Evolutionary conservation across 139 green algal genomes (phyloP).

Genomic region (Micractinium conductrix): DNA sequence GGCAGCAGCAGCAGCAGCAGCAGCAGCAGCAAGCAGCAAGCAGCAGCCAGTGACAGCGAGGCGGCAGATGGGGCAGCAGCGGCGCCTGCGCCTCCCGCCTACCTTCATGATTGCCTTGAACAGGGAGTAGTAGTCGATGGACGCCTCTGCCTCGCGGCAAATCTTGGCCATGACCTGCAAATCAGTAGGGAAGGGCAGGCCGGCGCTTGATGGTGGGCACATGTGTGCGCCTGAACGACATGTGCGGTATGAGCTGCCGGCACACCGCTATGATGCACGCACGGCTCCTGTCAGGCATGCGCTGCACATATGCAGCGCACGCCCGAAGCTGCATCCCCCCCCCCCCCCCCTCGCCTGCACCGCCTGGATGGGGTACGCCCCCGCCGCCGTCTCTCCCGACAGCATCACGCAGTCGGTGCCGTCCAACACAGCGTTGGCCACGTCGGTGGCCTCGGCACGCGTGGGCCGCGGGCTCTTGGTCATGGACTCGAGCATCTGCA

Average conservation of each 20-base stretch:
- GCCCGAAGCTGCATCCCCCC: not conserved
- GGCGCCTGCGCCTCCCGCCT: too few species aligned
- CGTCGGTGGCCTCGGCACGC: conserved; percentile 94
- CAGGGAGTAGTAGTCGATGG: conserved; percentile 93
- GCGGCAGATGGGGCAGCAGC: too few species aligned
- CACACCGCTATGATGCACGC: too few species aligned
- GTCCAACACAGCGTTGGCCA: conserved; percentile 97
- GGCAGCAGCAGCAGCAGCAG: too few species aligned
- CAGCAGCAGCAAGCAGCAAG: too few species aligned
- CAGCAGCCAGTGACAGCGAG: too few species aligned
- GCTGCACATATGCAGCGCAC: not conserved
- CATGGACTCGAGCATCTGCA: conserved; percentile 94
- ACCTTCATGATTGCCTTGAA: conserved; percentile 95
- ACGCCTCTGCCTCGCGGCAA: conserved; percentile 91
- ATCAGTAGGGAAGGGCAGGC: not conserved
- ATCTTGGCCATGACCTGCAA: conserved; percentile 91
- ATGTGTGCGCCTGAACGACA: too few species aligned
- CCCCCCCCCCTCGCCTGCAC: conserved; percentile 63
- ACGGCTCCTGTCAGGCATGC: not conserved
- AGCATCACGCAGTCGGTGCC: conserved; percentile 99
- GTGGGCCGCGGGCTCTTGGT: conserved; percentile 95
- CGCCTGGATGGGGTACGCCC: conserved; percentile 88
- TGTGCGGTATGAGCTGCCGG: too few species aligned
- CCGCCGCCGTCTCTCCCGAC: conserved; percentile 94
- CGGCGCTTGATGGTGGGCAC: not conserved